A percentile compares a stretch with the other conserved stretches of the same genome.
phyloP scores from a whole-genome alignment of 179 eudicot species.

The Pouteria campechiana region DNA sequence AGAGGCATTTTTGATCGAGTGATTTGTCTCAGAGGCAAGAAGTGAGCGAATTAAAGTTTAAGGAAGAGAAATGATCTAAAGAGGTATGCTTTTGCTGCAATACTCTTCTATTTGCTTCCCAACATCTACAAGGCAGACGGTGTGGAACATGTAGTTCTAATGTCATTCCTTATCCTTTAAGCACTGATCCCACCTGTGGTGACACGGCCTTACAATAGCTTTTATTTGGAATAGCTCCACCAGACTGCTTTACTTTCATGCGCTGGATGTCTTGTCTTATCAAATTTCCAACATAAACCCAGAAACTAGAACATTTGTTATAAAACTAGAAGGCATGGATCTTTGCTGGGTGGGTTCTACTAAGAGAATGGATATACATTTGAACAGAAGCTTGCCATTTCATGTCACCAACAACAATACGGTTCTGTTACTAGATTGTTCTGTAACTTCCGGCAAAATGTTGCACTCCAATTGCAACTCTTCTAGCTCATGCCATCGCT shows the following conservation, averaged over 20 bases:
- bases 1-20: too few relatives aligned
- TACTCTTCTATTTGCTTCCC: too few relatives aligned
- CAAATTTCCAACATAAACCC: conserved; percentile 27
- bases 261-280: conserved; percentile 24
- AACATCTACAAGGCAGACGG: too few relatives aligned
- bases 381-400: conserved; percentile 29
- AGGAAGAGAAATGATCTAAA: too few relatives aligned
- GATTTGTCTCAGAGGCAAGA: too few relatives aligned
- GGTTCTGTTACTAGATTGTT: conserved; percentile 28
- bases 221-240: conserved; percentile 28
- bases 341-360: conserved; percentile 12
- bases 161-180: conserved; percentile 43
- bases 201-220: conserved; percentile 36
- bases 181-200: conserved; percentile 36
- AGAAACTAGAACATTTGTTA: conserved; percentile 9
- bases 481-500: conserved; percentile 18
- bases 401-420: conserved; percentile 31
- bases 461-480: conserved; percentile 33
- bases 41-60: too few relatives aligned
- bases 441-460: conserved; percentile 10
- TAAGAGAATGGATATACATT: conserved; percentile 28
- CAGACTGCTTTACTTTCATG: conserved; percentile 25
- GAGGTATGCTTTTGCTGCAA: too few relatives aligned
- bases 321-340: conserved; percentile 14
- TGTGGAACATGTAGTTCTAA: conserved; percentile 31